These are phyloP conservation scores for Phytophthora pisi DNA, from an alignment of 352 stramenopile species.

Conservation along the genomic window DNA sequence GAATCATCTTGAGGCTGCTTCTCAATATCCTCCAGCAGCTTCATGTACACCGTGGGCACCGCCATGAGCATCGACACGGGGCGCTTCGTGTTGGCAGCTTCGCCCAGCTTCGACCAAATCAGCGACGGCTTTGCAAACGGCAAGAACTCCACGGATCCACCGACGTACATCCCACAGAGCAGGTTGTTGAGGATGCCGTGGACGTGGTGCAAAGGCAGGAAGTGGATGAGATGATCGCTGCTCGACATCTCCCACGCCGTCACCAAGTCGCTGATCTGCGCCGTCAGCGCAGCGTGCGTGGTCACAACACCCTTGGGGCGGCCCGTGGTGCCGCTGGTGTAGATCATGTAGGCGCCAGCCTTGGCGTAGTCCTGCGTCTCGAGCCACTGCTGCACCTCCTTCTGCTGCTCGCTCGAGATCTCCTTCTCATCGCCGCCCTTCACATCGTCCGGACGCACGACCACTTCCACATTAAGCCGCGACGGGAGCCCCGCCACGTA, in stretches of 20 bases:
- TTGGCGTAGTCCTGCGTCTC: conserved; percentile 24
- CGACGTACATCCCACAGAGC: conserved; percentile 77
- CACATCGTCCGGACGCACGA: conserved; percentile 31
- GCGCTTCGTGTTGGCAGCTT: conserved; percentile 25
- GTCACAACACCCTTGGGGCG: conserved; percentile 85
- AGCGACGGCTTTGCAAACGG: conserved; percentile 51
- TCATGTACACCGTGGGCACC: conserved; percentile 92
- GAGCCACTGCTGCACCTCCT: conserved; percentile 46
- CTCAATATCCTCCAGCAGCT: conserved; percentile 82
- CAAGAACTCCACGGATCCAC: conserved; percentile 86
- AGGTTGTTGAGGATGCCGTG: conserved; percentile 93
- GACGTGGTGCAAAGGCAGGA: conserved; percentile 91
- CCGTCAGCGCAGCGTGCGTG: conserved; percentile 69
- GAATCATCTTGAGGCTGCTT: conserved; percentile 28
- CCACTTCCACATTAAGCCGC: conserved; percentile 31
- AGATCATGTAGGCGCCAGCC: conserved; percentile 65
- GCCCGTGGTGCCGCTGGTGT: conserved; percentile 87
- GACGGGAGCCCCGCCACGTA: conserved; percentile 29
- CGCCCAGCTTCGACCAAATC: conserved; percentile 65
- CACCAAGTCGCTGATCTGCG: conserved; percentile 86
- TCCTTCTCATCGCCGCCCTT: conserved; percentile 11
- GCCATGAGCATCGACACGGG: conserved; percentile 87
- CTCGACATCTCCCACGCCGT: conserved; percentile 80
- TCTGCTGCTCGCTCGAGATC: conserved; percentile 19
- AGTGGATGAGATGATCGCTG: conserved; percentile 87